Conservation (phyloP, 2,329 filamentous ascomycete species). For the Graphiopsis chlorocephala region DNA sequence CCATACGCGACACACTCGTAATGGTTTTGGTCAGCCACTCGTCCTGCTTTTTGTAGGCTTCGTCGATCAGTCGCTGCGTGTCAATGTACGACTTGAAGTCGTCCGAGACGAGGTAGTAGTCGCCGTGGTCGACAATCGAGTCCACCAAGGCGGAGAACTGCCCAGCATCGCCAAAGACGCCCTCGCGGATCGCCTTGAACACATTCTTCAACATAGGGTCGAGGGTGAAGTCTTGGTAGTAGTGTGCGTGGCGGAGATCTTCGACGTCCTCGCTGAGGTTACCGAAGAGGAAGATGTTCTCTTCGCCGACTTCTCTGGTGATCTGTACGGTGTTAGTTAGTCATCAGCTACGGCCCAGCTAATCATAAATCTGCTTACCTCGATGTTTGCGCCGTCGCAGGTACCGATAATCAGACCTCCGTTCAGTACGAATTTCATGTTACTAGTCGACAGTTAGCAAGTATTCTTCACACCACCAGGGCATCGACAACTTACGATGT, state of each 20-base stretch:
- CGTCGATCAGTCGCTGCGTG: constrained; percentile 86
- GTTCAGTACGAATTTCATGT: constrained; percentile 99
- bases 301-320: constrained; percentile 91
- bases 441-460: constrained; percentile 40
- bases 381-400: constrained; percentile 91
- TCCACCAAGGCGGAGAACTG: constrained; percentile 81
- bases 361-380: constrained; percentile 40
- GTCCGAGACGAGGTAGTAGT: constrained; percentile 96
- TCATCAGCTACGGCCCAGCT: background rate
- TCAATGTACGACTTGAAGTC: constrained; percentile 95
- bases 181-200: constrained; percentile 76
- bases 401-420: constrained; percentile 97
- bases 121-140: constrained; percentile 85
- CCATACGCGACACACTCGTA: constrained; percentile 85
- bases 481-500: constrained; percentile 56
- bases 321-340: constrained; percentile 55
- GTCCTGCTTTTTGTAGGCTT: constrained; percentile 87
- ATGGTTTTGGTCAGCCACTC: constrained; percentile 92
- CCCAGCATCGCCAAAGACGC: constrained; percentile 74
- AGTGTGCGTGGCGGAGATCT: constrained; percentile 86
- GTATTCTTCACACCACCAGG: background rate
- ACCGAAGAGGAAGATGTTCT: constrained; percentile 98
- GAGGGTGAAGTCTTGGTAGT: constrained; percentile 74
- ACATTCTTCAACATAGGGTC: constrained; percentile 76
- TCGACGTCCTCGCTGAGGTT: constrained; percentile 95